Conservation (phyloP, 192 early-diverging fungal genomes). For the Lobosporangium transversale region DNA sequence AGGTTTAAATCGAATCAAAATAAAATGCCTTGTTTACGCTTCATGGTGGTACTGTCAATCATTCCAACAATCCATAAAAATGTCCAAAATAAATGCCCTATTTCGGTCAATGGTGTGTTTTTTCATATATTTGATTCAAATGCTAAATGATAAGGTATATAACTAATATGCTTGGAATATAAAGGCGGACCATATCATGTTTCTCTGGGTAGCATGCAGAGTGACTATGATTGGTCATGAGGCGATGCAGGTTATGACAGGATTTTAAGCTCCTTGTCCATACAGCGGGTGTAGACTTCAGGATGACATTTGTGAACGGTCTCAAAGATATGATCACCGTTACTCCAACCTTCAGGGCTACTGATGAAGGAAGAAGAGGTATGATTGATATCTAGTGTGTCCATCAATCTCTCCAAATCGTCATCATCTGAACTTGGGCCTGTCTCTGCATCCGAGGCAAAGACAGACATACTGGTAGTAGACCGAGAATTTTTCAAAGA, state of each 20-base stretch:
- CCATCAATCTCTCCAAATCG: slow-evolving; percentile 15
- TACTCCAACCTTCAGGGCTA: slow-evolving; percentile 22
- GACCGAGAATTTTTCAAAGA: not conserved
- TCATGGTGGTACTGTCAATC: slow-evolving; percentile 25
- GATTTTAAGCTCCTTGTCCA: too few species aligned
- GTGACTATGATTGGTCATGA: slow-evolving; percentile 12
- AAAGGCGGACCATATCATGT: too few species aligned
- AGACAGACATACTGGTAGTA: slow-evolving; percentile 22
- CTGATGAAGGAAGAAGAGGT: not conserved
- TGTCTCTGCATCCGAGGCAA: not conserved
- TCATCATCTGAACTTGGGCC: slow-evolving; percentile 8
- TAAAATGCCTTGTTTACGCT: not conserved
- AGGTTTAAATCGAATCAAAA: slow-evolving; percentile 74
- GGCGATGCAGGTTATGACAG: too few species aligned
- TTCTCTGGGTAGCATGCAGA: too few species aligned
- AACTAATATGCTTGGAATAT: too few species aligned
- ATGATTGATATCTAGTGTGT: slow-evolving; percentile 4
- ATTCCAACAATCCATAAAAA: slow-evolving; percentile 20
- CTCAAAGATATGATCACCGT: slow-evolving; percentile 40
- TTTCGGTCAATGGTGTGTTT: too few species aligned
- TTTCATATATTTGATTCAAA: too few species aligned
- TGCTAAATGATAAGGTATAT: too few species aligned
- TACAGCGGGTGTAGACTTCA: slow-evolving; percentile 42
- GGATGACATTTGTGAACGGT: slow-evolving; percentile 43
- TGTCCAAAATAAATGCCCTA: slow-evolving; percentile 39